A percentile compares a stretch with the other conserved stretches of the same genome.
phyloP scores from a whole-genome alignment of 2,329 filamentous ascomycete species.

The Pyrenophora tritici-repentis region DNA sequence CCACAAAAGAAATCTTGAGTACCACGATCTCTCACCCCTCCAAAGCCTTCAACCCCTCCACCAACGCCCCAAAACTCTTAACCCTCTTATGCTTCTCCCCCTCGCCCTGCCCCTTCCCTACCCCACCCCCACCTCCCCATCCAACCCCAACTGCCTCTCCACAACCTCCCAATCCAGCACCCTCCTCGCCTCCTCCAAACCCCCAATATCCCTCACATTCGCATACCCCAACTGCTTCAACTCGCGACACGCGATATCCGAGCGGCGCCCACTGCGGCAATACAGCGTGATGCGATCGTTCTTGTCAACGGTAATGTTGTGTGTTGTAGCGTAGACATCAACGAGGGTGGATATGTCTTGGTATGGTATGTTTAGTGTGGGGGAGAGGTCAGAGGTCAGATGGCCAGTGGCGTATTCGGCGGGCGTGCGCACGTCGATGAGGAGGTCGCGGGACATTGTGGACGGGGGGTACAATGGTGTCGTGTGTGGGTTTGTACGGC shows the following conservation, averaged over 20 bases:
- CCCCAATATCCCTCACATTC: constrained; percentile 44
- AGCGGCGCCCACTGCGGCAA: constrained; percentile 44
- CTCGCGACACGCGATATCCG: constrained; percentile 38
- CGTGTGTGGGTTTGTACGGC: background rate
- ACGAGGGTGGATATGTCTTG: constrained; percentile 39
- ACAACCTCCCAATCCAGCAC: constrained; percentile 37
- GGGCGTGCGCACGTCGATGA: constrained; percentile 47
- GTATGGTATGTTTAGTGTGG: constrained; percentile 47
- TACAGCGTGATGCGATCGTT: constrained; percentile 45
- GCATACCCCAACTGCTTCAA: constrained; percentile 37
- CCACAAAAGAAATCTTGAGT: no score
- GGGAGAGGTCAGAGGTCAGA: constrained; percentile 29
- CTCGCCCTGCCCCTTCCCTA: constrained; percentile 2
- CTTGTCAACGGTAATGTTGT: constrained; percentile 27
- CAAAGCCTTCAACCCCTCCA: constrained; percentile 37
- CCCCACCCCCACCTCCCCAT: constrained; percentile 2
- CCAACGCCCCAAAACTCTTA: constrained; percentile 29
- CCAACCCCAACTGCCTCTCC: constrained; percentile 18
- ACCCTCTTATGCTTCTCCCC: constrained; percentile 22
- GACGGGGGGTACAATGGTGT: no score
- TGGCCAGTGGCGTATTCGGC: constrained; percentile 42
- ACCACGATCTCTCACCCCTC: constrained; percentile 35
- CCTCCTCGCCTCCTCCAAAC: constrained; percentile 39
- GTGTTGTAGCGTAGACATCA: constrained; percentile 22
- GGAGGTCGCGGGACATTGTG: constrained; percentile 12